Conservation (phyloP, 768 basidiomycete genomes). For the Agaricus blazei region DNA sequence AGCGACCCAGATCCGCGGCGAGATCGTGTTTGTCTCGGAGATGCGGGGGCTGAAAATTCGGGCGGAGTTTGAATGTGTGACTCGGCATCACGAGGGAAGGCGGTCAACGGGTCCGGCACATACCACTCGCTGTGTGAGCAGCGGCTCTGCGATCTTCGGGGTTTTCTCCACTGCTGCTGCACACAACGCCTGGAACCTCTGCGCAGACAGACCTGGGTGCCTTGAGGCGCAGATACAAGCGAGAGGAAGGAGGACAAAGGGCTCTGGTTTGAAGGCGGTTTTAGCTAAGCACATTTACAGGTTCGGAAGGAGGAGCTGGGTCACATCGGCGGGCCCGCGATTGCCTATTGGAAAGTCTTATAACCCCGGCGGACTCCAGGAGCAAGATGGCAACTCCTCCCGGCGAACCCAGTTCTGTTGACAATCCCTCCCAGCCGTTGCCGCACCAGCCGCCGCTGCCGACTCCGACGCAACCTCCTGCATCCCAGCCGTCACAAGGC, state of each 20-base stretch:
- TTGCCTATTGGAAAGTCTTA: constrained; percentile 26
- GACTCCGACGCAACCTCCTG: constrained; percentile 31
- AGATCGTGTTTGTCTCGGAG: constrained; percentile 15
- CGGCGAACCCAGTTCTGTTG: constrained; percentile 36
- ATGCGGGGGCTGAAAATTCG: constrained; percentile 16
- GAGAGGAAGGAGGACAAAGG: constrained; percentile 8
- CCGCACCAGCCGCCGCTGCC: constrained; percentile 42
- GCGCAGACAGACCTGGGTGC: neutral
- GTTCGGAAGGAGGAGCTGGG: constrained; percentile 27
- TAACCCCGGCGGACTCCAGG: constrained; percentile 34
- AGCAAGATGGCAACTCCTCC: constrained; percentile 46
- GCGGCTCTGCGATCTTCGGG: constrained; percentile 9
- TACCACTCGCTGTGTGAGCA: constrained; percentile 11
- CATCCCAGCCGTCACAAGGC: constrained; percentile 39
- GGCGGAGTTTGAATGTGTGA: constrained; percentile 28
- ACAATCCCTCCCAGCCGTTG: constrained; percentile 34
- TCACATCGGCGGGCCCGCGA: constrained; percentile 27
- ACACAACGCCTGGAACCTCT: neutral
- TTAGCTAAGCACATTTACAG: constrained; percentile 38
- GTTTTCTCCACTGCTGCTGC: neutral
- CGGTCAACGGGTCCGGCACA: constrained; percentile 4
- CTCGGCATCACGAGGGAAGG: constrained; percentile 23
- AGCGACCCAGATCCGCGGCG: constrained; percentile 1
- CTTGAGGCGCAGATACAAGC: constrained; percentile 1
- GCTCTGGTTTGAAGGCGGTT: constrained; percentile 17